Evolutionary conservation across 1,284 basidiomycete genomes (phyloP).

Genomic region (Caloboletus firmus): DNA sequence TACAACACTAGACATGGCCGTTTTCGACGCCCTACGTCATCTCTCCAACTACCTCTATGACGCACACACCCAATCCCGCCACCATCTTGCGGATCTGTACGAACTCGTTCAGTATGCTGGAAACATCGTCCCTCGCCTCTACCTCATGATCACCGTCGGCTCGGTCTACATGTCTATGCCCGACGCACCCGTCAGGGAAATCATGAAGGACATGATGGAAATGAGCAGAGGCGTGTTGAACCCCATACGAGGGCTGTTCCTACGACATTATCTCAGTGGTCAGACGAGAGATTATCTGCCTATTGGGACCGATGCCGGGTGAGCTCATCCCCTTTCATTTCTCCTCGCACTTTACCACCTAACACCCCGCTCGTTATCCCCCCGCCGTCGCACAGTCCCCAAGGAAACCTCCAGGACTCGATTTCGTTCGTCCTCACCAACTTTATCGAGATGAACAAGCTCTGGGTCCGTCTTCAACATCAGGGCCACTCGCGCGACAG

Average conservation of each 20-base stretch:
- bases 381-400: constrained; percentile 52
- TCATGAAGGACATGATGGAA: constrained; percentile 99
- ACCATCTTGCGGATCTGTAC: constrained; percentile 95
- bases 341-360: not conserved
- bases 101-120: constrained; percentile 97
- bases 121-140: constrained; percentile 90
- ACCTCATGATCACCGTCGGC: constrained; percentile 98
- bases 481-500: constrained; percentile 93
- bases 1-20: constrained; percentile 78
- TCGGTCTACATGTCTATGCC: constrained; percentile 97
- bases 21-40: constrained; percentile 91
- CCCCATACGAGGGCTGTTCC: constrained; percentile 88
- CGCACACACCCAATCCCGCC: constrained; percentile 83
- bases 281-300: constrained; percentile 95
- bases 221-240: constrained; percentile 95
- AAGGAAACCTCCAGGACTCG: constrained; percentile 89
- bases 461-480: constrained; percentile 96
- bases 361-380: not conserved
- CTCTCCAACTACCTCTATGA: constrained; percentile 94
- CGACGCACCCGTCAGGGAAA: constrained; percentile 93
- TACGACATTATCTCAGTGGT: constrained; percentile 92
- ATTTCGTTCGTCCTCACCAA: constrained; percentile 94
- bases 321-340: constrained; percentile 31
- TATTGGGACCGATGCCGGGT: constrained; percentile 81
- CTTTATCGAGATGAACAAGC: constrained; percentile 99